Evolutionary conservation across 1,139 yeast genomes (phyloP).

Genomic region (Blastobotrys proliferans): DNA sequence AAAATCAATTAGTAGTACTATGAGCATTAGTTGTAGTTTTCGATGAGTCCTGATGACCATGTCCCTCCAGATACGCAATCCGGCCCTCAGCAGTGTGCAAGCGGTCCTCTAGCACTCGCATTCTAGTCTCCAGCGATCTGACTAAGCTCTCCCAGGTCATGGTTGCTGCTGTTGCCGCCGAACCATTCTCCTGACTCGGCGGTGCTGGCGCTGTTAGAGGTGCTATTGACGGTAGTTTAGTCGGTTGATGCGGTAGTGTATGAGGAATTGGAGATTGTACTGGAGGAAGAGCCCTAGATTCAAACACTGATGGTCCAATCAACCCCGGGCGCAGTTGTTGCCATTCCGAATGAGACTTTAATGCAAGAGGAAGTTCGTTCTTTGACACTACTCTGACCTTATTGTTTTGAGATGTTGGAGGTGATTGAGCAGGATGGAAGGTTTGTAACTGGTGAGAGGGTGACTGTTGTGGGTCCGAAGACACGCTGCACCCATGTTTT

Average conservation of each 20-base stretch:
- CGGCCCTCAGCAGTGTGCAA: conserved; percentile 29
- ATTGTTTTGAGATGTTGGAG: not conserved
- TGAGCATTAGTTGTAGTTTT: not conserved
- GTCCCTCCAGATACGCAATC: conserved; percentile 9
- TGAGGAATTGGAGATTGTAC: not conserved
- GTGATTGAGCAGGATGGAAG: too few species aligned
- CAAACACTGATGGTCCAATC: conserved; percentile 20
- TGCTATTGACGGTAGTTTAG: not conserved
- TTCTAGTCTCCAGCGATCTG: conserved; percentile 29
- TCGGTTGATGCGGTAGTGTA: not conserved
- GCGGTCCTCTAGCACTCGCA: conserved; percentile 32
- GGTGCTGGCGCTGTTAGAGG: not conserved
- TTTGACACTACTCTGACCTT: conserved; percentile 2
- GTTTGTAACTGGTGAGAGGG: too few species aligned
- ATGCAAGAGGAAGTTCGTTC: conserved; percentile 7
- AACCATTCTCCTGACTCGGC: not conserved
- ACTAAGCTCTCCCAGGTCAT: conserved; percentile 22
- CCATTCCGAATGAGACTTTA: conserved; percentile 7
- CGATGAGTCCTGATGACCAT: not conserved
- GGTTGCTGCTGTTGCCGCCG: not conserved
- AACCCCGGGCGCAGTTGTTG: conserved; percentile 16
- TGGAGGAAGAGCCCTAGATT: conserved; percentile 1
- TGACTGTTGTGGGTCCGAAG: too few species aligned
- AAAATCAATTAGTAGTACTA: too few species aligned
- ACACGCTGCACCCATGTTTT: too few species aligned